A percentile compares a stretch with the other conserved stretches of the same genome.
These are phyloP conservation scores for Candida namnaoensis DNA, from an alignment of 805 yeast species.

Conservation along the genomic window DNA sequence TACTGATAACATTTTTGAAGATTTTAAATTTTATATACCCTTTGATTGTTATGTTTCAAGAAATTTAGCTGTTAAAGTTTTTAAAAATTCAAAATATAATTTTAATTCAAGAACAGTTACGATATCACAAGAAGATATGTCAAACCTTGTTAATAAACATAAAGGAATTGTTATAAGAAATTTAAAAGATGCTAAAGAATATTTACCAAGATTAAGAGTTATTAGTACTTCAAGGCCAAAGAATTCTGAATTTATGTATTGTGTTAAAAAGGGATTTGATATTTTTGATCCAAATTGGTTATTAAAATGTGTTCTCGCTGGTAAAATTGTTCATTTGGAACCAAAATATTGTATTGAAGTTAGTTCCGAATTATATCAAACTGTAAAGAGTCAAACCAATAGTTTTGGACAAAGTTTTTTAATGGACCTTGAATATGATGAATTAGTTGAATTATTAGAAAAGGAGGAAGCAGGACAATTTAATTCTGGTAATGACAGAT, in stretches of 20 bases:
- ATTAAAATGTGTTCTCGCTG: constrained; percentile 46
- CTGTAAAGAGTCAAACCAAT: constrained; percentile 36
- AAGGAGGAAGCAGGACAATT: constrained; percentile 3
- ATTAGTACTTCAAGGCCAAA: constrained; percentile 30
- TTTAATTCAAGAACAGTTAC: background rate
- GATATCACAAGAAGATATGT: constrained; percentile 28
- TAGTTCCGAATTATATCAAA: constrained; percentile 18
- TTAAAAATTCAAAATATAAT: too few relatives aligned
- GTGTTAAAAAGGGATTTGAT: constrained; percentile 38
- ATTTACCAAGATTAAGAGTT: constrained; percentile 15
- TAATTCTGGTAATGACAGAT: constrained; percentile 2
- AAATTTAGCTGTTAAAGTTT: background rate
- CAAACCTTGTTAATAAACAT: constrained; percentile 27
- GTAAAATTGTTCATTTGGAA: constrained; percentile 42
- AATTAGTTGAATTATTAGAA: background rate
- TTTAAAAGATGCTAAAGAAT: constrained; percentile 11
- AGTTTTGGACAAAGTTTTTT: constrained; percentile 54
- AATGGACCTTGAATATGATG: constrained; percentile 13
- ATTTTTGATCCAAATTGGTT: constrained; percentile 67
- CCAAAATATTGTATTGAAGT: constrained; percentile 47
- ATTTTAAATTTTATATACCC: constrained; percentile 35
- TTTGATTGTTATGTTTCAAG: constrained; percentile 36
- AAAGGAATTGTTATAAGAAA: constrained; percentile 43
- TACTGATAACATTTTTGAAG: constrained; percentile 31
- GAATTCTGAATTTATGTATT: background rate